Conservation (phyloP, 2,329 filamentous ascomycete species). For the Sporothrix inflata region DNA sequence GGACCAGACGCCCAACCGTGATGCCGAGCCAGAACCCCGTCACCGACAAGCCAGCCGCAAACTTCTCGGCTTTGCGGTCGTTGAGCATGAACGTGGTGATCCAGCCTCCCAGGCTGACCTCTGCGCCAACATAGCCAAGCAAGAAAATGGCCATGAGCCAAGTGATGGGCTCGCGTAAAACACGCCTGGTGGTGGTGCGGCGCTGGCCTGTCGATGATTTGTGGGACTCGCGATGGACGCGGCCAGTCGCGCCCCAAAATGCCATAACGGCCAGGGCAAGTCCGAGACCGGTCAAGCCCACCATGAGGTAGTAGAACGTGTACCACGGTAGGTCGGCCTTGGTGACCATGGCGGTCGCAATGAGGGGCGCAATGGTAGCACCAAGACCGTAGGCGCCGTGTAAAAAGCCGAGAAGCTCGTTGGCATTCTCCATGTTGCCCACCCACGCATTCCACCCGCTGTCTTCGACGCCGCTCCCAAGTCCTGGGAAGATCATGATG, state of each 20-base stretch:
- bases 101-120: slow-evolving; percentile 69
- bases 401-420: slow-evolving; percentile 73
- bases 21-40: slow-evolving; percentile 86
- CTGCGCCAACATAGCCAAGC: slow-evolving; percentile 76
- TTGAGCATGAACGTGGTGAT: slow-evolving; percentile 86
- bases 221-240: slow-evolving; percentile 54
- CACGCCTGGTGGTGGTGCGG: slow-evolving; percentile 50
- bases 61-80: slow-evolving; percentile 68
- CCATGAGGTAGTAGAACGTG: slow-evolving; percentile 76
- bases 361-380: slow-evolving; percentile 68
- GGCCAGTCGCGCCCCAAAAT: slow-evolving; percentile 67
- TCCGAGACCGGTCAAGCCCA: slow-evolving; percentile 61
- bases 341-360: slow-evolving; percentile 74
- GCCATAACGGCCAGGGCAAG: slow-evolving; percentile 53
- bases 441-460: slow-evolving; percentile 63
- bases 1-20: slow-evolving; percentile 70
- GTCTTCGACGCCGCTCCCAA: slow-evolving; percentile 71
- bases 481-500: slow-evolving; percentile 66
- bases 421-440: slow-evolving; percentile 72
- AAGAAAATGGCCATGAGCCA: slow-evolving; percentile 78
- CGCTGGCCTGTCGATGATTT: slow-evolving; percentile 41
- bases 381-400: slow-evolving; percentile 75
- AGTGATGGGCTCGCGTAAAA: slow-evolving; percentile 59
- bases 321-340: slow-evolving; percentile 68
- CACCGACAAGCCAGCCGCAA: slow-evolving; percentile 73